phyloP scores from a whole-genome alignment of 2,329 filamentous ascomycete genomes.

The Chalaropsis thielavioides region DNA sequence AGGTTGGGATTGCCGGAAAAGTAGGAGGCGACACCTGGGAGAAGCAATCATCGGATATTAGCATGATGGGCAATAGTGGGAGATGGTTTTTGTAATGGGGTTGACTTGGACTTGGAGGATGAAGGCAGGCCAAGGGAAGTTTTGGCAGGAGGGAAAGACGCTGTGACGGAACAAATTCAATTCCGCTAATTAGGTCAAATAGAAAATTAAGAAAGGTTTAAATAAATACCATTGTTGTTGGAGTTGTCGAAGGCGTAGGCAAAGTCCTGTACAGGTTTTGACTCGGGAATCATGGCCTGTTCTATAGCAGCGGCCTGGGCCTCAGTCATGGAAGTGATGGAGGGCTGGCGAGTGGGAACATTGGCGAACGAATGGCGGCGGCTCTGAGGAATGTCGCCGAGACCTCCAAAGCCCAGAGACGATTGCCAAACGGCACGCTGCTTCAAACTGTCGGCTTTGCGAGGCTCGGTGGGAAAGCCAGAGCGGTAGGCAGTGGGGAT shows the following conservation, averaged over 20 bases:
- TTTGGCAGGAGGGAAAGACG: not conserved
- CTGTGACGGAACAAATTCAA: not conserved
- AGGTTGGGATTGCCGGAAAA: conserved; percentile 9
- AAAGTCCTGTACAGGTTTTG: conserved; percentile 12
- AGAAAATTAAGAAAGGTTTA: not conserved
- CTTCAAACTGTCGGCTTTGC: conserved; percentile 50
- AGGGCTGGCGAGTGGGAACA: conserved; percentile 48
- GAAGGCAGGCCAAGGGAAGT: not conserved
- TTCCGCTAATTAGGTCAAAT: not conserved
- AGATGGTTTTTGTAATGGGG: not conserved
- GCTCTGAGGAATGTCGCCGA: conserved; percentile 53
- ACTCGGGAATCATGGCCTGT: conserved; percentile 6
- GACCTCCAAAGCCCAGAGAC: conserved; percentile 48
- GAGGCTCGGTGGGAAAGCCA: conserved; percentile 41
- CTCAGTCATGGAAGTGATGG: conserved; percentile 40
- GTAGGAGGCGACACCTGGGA: conserved; percentile 7
- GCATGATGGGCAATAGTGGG: not conserved
- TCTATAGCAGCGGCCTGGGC: conserved; percentile 8
- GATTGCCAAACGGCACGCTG: conserved; percentile 54
- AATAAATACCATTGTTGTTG: conserved; percentile 9
- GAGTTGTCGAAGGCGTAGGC: conserved; percentile 11
- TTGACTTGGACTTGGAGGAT: not conserved
- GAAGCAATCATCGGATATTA: not conserved
- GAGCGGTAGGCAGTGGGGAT: conserved; percentile 31
- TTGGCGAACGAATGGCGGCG: conserved; percentile 69